A percentile compares a stretch with the other conserved stretches of the same genome.
These are phyloP conservation scores for Camellia granthamiana DNA, from an alignment of 148 eudicot species.

Conservation along the genomic window DNA sequence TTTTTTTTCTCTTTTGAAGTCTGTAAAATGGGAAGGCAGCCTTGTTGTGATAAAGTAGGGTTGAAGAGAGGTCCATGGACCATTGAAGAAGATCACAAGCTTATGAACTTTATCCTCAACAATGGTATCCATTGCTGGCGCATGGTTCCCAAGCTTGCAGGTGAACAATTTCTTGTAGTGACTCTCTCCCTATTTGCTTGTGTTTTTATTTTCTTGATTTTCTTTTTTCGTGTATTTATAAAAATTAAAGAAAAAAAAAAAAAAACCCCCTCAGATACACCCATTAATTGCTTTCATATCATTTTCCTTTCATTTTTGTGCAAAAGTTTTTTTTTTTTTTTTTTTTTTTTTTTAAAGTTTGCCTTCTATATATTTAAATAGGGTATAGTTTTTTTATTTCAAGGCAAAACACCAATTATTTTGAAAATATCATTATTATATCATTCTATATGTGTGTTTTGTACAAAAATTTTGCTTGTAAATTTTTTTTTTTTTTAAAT, in stretches of 20 bases:
- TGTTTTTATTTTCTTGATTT: neutral
- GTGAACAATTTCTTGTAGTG: slow-evolving; percentile 19
- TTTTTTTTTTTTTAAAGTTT: neutral
- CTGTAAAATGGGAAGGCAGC: slow-evolving; percentile 65
- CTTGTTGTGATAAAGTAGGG: slow-evolving; percentile 74
- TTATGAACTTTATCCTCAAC: slow-evolving; percentile 54
- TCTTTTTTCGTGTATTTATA: neutral
- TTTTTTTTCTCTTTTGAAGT: neutral
- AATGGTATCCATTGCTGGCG: slow-evolving; percentile 79
- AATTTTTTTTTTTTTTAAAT: too few species aligned
- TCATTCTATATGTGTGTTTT: too few species aligned
- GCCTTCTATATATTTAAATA: too few species aligned
- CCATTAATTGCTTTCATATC: too few species aligned
- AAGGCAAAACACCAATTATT: too few species aligned
- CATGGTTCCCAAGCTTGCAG: slow-evolving; percentile 70
- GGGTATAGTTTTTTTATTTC: too few species aligned
- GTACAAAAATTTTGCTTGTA: too few species aligned
- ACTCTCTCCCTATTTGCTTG: neutral
- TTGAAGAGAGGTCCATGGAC: slow-evolving; percentile 88
- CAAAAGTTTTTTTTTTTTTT: neutral
- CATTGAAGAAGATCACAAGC: slow-evolving; percentile 74
- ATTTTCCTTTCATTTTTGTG: too few species aligned
- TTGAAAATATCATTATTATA: too few species aligned
- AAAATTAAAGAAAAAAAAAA: too few species aligned
- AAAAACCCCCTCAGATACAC: neutral